A percentile compares a stretch with the other conserved stretches of the same genome.
phyloP scores from a whole-genome alignment of 805 yeast species.

The Sugiyamaella qingdaonensis region DNA sequence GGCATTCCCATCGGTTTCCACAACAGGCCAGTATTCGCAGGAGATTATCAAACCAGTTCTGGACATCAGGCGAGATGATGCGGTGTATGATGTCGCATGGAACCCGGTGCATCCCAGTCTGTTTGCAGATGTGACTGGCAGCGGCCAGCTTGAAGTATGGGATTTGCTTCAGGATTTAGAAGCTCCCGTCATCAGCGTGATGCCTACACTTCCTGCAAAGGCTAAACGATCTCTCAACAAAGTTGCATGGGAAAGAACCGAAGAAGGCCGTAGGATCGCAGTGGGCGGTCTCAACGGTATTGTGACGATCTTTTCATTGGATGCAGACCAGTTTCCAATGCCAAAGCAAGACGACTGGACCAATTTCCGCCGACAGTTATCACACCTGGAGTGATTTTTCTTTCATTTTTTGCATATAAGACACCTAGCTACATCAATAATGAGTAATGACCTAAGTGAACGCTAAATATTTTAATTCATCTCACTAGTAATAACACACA shows the following conservation, averaged over 20 bases:
- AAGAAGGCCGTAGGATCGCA: slow-evolving; percentile 25
- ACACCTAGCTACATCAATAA: too few species aligned
- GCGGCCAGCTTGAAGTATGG: slow-evolving; percentile 38
- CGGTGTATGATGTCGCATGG: slow-evolving; percentile 37
- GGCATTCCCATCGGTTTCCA: background rate
- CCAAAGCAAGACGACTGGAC: slow-evolving; percentile 17
- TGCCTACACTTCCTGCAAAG: slow-evolving; percentile 13
- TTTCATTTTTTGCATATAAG: background rate
- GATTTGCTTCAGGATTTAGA: slow-evolving; percentile 32
- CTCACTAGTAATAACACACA: too few species aligned
- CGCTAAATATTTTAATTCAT: too few species aligned
- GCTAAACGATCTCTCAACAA: slow-evolving; percentile 27
- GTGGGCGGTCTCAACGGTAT: slow-evolving; percentile 34
- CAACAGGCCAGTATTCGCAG: slow-evolving; percentile 1
- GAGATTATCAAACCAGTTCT: slow-evolving; percentile 22
- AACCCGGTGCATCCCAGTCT: slow-evolving; percentile 31
- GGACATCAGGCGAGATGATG: slow-evolving; percentile 27
- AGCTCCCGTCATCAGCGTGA: slow-evolving; percentile 24
- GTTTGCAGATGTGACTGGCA: slow-evolving; percentile 35
- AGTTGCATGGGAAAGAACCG: slow-evolving; percentile 30
- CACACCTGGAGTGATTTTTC: slow-evolving; percentile 1
- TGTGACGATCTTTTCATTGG: slow-evolving; percentile 30
- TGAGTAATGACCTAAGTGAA: too few species aligned
- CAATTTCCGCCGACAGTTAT: slow-evolving; percentile 8
- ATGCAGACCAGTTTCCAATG: slow-evolving; percentile 4